phyloP scores from a whole-genome alignment of 164 flowering plant genomes.

The Saururus chinensis region DNA sequence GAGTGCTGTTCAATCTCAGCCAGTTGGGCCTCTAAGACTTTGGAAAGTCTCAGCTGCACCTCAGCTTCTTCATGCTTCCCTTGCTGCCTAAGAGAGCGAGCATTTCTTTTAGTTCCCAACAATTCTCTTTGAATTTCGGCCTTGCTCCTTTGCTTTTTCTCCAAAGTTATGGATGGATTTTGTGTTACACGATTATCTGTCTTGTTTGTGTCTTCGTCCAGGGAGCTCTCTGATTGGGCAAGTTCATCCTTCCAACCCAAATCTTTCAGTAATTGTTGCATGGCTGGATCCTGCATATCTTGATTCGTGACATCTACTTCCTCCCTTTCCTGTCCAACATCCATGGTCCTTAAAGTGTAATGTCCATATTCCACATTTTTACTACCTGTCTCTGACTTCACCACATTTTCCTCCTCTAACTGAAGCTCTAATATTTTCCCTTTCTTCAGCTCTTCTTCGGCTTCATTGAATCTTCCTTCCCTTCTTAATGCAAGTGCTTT shows the following conservation, averaged over 20 bases:
- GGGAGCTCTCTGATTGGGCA: constrained; percentile 10
- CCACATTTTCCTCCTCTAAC: constrained; percentile 49
- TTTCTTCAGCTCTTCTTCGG: constrained; percentile 70
- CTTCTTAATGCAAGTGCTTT: constrained; percentile 70
- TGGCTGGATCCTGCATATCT: constrained; percentile 71
- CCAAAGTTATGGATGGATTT: constrained; percentile 11
- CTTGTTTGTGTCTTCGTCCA: constrained; percentile 9
- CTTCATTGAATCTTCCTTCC: constrained; percentile 74
- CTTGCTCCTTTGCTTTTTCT: constrained; percentile 39
- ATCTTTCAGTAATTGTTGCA: constrained; percentile 42
- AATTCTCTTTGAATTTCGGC: constrained; percentile 79
- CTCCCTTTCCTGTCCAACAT: constrained; percentile 22
- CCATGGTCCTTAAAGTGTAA: constrained; percentile 11
- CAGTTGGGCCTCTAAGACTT: constrained; percentile 55
- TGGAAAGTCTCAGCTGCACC: constrained; percentile 47
- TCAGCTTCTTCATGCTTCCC: constrained; percentile 76
- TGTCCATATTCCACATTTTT: constrained; percentile 8
- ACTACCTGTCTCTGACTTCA: constrained; percentile 11
- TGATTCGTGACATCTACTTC: constrained; percentile 62
- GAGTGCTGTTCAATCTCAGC: constrained; percentile 38
- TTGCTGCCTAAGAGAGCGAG: constrained; percentile 71
- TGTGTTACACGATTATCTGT: constrained; percentile 4
- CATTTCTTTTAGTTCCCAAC: constrained; percentile 63
- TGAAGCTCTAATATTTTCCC: constrained; percentile 64
- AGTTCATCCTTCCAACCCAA: constrained; percentile 79